Base-by-base conservation (phyloP, 805 yeast species). In the Metschnikowia arizonensis region DNA sequence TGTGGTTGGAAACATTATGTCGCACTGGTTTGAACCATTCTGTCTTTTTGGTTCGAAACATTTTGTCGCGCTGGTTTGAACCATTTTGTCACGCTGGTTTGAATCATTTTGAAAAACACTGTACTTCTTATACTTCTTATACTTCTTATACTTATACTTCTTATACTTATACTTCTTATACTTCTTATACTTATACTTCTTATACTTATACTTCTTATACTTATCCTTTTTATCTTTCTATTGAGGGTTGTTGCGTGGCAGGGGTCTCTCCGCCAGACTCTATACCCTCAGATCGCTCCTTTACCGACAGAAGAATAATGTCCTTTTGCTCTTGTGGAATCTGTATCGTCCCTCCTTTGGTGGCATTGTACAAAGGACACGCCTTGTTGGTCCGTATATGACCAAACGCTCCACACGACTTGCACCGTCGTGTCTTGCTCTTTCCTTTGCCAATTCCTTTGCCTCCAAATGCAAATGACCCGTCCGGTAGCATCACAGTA, bases 321-420 rank as follows among this genome's bases (percentile, higher is more conserved):
- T 53, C 59, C 33, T 53, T 54, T 21, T 53, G 53, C 17, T 54
- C 55, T 32, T 52, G 56, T 5, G 54, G 49, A 21, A 52, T 52
- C 28, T 49, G 58, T 11, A 52, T 48, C 5, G 58, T 56, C 9
- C 68, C 69, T 1, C 66, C 70, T 42, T 62, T 56, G 9, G 68
- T 63, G 43, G 65, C 65, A 25, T 52, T 47, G 61, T 86, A 91
- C 77, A 89, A 75, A 12, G 98, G 99, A 68, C 99, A 91, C 1
- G 91, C 71, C 58, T 84, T 85, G 62, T 88, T 89, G 2, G 99
- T 91, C 61, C 93, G 78, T 50, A 91, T 91, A 63, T 91, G 99
- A 0, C 98, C 99, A 51, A 86, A 76, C 10, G 91, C 93, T 18
- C 98, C 98, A 74, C 99, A 91, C 0, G 93, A 84, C 3, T 95